Percentiles rank a stretch among this genome's conserved stretches.
These are phyloP conservation scores for Aspergillus sp. DNA, from an alignment of 2,329 filamentous ascomycete genomes.

Conservation along the genomic window DNA sequence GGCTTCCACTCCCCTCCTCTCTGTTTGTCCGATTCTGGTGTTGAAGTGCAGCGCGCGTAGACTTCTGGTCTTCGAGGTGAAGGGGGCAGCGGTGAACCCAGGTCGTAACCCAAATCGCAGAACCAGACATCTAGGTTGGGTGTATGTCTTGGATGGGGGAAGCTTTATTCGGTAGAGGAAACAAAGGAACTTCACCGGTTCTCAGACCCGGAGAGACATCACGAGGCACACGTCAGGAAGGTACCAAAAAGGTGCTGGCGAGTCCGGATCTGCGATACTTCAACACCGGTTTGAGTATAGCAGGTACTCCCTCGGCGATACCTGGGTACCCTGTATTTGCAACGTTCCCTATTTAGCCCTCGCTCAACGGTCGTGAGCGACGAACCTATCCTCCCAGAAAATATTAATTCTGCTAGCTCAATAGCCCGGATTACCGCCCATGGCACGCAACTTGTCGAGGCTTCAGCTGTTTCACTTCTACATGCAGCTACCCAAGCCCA, in stretches of 20 bases:
- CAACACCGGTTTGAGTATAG: constrained; percentile 22
- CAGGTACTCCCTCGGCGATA: constrained; percentile 20
- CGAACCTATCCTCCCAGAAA: constrained; percentile 4
- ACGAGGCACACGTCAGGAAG: constrained; percentile 27
- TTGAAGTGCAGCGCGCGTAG: constrained; percentile 16
- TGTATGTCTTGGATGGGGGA: constrained; percentile 30
- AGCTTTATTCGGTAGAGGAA: constrained; percentile 19
- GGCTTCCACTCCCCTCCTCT: constrained; percentile 12
- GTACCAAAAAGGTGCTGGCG: constrained; percentile 18
- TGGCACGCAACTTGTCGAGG: constrained; percentile 36
- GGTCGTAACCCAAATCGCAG: constrained; percentile 16
- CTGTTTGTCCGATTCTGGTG: constrained; percentile 25
- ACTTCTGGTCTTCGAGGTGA: constrained; percentile 23
- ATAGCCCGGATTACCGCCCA: constrained; percentile 19
- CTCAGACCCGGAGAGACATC: constrained; percentile 24
- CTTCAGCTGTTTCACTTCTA: constrained; percentile 35
- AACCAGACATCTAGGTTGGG: constrained; percentile 25
- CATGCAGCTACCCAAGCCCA: constrained; percentile 36
- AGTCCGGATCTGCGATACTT: constrained; percentile 28
- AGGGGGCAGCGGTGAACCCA: constrained; percentile 29
- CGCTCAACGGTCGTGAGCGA: constrained; percentile 7
- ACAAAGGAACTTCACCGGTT: constrained; percentile 25
- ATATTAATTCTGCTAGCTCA: constrained; percentile 3
- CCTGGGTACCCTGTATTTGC: constrained; percentile 17
- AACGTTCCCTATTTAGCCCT: constrained; percentile 17